Conservation (phyloP, 2,329 filamentous ascomycete genomes). For the Emydomyces testavorans region DNA sequence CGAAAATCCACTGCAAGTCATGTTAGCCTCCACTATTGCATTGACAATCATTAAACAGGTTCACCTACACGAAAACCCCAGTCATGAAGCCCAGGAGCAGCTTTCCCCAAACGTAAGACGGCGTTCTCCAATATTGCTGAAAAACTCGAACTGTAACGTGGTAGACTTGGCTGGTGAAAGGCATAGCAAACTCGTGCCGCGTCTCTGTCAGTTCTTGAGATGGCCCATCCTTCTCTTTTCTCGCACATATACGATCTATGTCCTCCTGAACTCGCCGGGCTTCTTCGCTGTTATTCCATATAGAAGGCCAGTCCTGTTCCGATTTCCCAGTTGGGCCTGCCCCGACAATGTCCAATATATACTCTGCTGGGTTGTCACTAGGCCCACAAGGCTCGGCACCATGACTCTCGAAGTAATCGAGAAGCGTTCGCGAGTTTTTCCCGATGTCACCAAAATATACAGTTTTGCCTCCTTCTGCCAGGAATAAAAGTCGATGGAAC, state of each 20-base stretch:
- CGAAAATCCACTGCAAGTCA: slow-evolving; percentile 61
- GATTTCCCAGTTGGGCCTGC: slow-evolving; percentile 57
- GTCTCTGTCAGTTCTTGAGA: slow-evolving; percentile 12
- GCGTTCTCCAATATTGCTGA: slow-evolving; percentile 81
- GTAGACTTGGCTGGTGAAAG: slow-evolving; percentile 53
- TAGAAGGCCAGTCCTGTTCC: slow-evolving; percentile 49
- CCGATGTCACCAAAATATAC: slow-evolving; percentile 59
- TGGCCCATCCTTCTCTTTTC: slow-evolving; percentile 28
- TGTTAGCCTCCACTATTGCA: slow-evolving; percentile 35
- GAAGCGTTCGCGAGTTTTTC: slow-evolving; percentile 43
- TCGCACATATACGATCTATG: slow-evolving; percentile 45
- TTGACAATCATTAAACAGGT: not conserved
- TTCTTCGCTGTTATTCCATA: slow-evolving; percentile 50
- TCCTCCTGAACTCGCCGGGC: slow-evolving; percentile 45
- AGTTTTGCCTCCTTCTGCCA: slow-evolving; percentile 52
- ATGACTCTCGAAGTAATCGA: slow-evolving; percentile 53
- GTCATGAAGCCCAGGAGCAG: slow-evolving; percentile 48
- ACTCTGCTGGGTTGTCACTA: slow-evolving; percentile 61
- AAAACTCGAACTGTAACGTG: slow-evolving; percentile 63
- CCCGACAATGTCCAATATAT: slow-evolving; percentile 49
- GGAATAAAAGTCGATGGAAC: slow-evolving; percentile 53
- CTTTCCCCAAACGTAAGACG: slow-evolving; percentile 76
- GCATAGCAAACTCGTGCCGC: slow-evolving; percentile 52
- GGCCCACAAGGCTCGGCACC: slow-evolving; percentile 48
- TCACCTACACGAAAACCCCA: slow-evolving; percentile 55